phyloP scores from a whole-genome alignment of 1,284 basidiomycete genomes.

The Pascua sp. region DNA sequence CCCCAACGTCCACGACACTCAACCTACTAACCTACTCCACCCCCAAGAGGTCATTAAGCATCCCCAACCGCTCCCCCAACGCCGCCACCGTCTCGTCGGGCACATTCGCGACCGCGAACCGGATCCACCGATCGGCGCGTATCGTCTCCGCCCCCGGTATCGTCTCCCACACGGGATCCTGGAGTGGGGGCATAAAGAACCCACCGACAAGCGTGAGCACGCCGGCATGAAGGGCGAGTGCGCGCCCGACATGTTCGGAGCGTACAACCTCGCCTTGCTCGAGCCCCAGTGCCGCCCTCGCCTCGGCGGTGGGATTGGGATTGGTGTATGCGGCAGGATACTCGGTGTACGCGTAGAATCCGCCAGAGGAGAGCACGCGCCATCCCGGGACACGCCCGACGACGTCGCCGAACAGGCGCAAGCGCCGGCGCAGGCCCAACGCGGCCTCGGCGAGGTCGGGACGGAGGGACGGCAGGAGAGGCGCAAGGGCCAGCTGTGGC shows the following conservation, averaged over 20 bases:
- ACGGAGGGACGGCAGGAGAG: slow-evolving; percentile 58
- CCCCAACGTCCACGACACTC: no score
- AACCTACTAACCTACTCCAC: slow-evolving; percentile 6
- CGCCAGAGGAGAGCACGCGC: slow-evolving; percentile 65
- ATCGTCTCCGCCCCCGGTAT: slow-evolving; percentile 33
- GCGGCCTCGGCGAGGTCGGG: slow-evolving; percentile 58
- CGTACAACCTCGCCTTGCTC: slow-evolving; percentile 47
- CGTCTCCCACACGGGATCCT: slow-evolving; percentile 34
- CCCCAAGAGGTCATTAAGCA: slow-evolving; percentile 47
- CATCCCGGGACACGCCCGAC: slow-evolving; percentile 55
- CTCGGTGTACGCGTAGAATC: slow-evolving; percentile 70
- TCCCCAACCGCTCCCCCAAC: slow-evolving; percentile 60
- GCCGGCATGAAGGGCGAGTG: slow-evolving; percentile 62
- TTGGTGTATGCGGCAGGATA: slow-evolving; percentile 65
- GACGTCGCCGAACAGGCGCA: slow-evolving; percentile 56
- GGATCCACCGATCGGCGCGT: slow-evolving; percentile 26
- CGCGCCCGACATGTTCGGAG: slow-evolving; percentile 58
- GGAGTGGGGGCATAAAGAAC: slow-evolving; percentile 58
- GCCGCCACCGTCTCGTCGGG: slow-evolving; percentile 59
- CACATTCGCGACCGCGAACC: slow-evolving; percentile 77
- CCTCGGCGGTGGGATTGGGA: slow-evolving; percentile 70
- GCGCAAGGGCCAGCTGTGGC: slow-evolving; percentile 64
- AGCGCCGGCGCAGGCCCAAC: slow-evolving; percentile 57
- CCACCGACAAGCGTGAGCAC: slow-evolving; percentile 65
- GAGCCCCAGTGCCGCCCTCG: slow-evolving; percentile 53